phyloP scores from a whole-genome alignment of 2,329 filamentous ascomycete species.

The Fusarium coffeatum region DNA sequence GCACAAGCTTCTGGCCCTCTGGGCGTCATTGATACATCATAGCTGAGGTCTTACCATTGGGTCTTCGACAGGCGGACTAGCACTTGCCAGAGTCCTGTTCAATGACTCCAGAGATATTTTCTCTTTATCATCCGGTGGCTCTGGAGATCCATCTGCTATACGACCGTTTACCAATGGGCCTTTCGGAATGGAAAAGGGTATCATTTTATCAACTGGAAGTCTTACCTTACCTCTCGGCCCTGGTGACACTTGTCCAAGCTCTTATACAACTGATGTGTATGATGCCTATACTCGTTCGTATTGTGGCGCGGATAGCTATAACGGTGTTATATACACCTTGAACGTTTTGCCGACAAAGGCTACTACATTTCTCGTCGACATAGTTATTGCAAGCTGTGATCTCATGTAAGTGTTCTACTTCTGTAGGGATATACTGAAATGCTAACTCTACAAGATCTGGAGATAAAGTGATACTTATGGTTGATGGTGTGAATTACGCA shows the following conservation, averaged over 20 bases:
- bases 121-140: background rate
- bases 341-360: background rate
- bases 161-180: background rate
- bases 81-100: background rate
- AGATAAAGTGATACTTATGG: background rate
- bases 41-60: background rate
- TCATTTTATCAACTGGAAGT: conserved; percentile 1
- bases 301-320: background rate
- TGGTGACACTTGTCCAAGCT: background rate
- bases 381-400: background rate
- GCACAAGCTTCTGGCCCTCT: background rate
- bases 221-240: background rate
- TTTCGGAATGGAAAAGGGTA: background rate
- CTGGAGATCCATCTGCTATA: background rate
- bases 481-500: background rate
- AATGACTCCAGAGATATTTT: background rate
- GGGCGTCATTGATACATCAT: background rate
- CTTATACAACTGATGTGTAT: background rate
- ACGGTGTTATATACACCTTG: background rate
- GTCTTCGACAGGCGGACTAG: background rate
- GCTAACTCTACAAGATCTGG: too few relatives aligned
- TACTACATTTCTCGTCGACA: background rate
- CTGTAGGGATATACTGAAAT: too few relatives aligned
- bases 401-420: background rate
- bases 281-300: background rate